phyloP scores from a whole-genome alignment of 345 rosid genomes.

The Melaleuca alternifolia region DNA sequence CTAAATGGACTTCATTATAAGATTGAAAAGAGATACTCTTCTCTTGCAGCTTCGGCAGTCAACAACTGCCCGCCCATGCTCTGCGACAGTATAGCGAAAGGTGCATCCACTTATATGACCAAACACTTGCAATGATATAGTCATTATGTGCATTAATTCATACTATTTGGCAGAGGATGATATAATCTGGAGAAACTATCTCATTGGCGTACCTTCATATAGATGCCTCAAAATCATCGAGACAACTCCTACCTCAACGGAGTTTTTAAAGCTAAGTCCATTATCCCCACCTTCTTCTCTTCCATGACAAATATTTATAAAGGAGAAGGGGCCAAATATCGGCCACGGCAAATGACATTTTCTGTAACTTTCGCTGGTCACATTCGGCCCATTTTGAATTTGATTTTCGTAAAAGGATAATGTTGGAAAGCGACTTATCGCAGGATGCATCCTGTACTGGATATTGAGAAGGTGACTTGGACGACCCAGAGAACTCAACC shows the following conservation, averaged over 20 bases:
- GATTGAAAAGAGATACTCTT: not conserved
- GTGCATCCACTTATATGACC: not conserved
- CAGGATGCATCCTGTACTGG: not conserved
- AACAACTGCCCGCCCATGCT: not conserved
- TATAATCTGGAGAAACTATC: not conserved
- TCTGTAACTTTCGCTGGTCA: not conserved
- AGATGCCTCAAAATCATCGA: not conserved
- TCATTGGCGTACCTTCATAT: not conserved
- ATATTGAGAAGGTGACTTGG: not conserved
- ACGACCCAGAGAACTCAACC: not conserved
- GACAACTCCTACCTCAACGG: not conserved
- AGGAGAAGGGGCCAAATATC: slow-evolving; percentile 1
- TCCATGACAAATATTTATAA: not conserved
- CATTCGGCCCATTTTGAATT: not conserved
- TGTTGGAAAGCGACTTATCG: not conserved
- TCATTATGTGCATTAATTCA: not conserved
- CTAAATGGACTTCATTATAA: not conserved
- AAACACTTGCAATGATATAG: not conserved
- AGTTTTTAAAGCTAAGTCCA: not conserved
- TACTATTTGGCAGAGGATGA: not conserved
- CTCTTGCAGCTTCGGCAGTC: not conserved
- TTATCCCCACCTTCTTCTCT: not conserved
- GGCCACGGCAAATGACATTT: not conserved
- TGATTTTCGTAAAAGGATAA: not conserved
- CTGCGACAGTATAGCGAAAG: not conserved